A percentile compares a stretch with the other conserved stretches of the same genome.
These are phyloP conservation scores for Stylosanthes scabra DNA, from an alignment of 331 rosid species.

Conservation along the genomic window DNA sequence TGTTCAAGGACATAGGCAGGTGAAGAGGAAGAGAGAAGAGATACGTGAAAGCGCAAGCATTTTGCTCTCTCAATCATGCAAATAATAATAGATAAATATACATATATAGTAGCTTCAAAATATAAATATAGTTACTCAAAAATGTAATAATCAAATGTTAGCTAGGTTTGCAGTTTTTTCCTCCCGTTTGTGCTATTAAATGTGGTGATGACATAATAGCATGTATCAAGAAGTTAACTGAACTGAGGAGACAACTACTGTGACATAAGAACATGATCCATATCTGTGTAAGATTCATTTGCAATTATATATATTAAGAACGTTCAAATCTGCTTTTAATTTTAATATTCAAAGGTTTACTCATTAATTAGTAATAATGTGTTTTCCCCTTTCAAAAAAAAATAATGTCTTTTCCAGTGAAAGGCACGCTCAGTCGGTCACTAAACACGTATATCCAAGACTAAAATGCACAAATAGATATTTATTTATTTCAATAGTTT, in stretches of 20 bases:
- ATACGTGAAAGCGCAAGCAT: slow-evolving; percentile 59
- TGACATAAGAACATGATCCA: neutral
- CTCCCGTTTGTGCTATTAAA: slow-evolving; percentile 6
- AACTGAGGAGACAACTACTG: slow-evolving; percentile 35
- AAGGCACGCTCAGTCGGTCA: too few relatives aligned
- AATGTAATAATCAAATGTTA: slow-evolving; percentile 24
- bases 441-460: neutral
- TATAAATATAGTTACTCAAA: slow-evolving; percentile 3
- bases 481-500: too few relatives aligned
- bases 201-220: neutral
- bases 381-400: too few relatives aligned
- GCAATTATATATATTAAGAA: neutral
- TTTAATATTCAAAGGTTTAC: neutral
- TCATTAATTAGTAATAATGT: neutral
- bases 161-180: neutral
- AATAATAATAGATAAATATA: slow-evolving; percentile 39
- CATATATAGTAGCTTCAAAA: slow-evolving; percentile 1
- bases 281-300: neutral
- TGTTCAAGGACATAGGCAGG: slow-evolving; percentile 64
- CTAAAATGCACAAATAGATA: too few relatives aligned
- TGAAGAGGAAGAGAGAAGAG: slow-evolving; percentile 69
- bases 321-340: too few relatives aligned
- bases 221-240: neutral
- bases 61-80: slow-evolving; percentile 81
- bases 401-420: too few relatives aligned